Evolutionary conservation across 176 grass and related monocot genomes (phyloP).

Genomic region (Otatea glauca): DNA sequence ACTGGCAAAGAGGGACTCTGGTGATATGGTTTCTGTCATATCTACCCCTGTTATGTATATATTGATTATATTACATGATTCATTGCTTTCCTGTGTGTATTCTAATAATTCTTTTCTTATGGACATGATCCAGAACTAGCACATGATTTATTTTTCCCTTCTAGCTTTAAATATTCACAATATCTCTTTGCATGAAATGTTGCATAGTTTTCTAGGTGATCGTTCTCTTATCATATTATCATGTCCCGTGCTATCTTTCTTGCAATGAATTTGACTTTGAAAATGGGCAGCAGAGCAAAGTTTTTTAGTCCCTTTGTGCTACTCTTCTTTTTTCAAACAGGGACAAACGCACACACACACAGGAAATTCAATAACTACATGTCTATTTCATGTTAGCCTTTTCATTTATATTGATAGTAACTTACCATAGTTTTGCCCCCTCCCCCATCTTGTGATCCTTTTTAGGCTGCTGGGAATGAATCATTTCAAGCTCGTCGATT

Average conservation of each 20-base stretch:
- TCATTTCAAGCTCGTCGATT: constrained; percentile 82
- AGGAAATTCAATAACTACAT: neutral
- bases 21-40: constrained; percentile 36
- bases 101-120: constrained; percentile 18
- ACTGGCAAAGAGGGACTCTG: constrained; percentile 1
- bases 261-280: neutral
- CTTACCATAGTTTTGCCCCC: constrained; percentile 23
- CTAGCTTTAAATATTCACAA: neutral
- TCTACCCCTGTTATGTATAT: constrained; percentile 24
- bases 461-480: constrained; percentile 88
- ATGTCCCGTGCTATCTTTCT: neutral
- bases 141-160: neutral
- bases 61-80: constrained; percentile 8
- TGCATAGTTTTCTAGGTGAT: neutral
- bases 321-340: neutral
- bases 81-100: neutral
- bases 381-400: neutral
- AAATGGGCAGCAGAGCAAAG: neutral
- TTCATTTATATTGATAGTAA: constrained; percentile 17
- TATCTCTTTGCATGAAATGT: constrained; percentile 1
- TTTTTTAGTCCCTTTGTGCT: neutral
- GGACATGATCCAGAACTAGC: neutral
- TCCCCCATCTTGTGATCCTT: constrained; percentile 33
- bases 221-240: neutral
- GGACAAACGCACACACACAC: neutral